These are phyloP conservation scores for Coniferiporia weirii DNA, from an alignment of 1,284 basidiomycete genomes.

Conservation along the genomic window DNA sequence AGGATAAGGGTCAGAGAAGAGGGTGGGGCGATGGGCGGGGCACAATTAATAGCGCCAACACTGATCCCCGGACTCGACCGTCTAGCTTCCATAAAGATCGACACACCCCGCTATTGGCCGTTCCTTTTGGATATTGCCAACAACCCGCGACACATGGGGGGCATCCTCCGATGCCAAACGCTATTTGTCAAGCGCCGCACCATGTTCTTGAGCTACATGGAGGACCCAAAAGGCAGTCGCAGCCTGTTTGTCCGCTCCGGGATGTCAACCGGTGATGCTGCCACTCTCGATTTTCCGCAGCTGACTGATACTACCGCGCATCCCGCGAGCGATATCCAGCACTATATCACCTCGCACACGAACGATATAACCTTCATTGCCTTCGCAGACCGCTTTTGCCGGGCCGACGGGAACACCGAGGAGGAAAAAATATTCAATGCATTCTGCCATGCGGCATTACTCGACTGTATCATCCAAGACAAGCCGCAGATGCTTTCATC, in stretches of 20 bases:
- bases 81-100: slow-evolving; percentile 75
- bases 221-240: slow-evolving; percentile 88
- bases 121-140: slow-evolving; percentile 75
- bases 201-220: slow-evolving; percentile 87
- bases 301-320: slow-evolving; percentile 59
- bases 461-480: slow-evolving; percentile 87
- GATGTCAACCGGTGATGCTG: slow-evolving; percentile 69
- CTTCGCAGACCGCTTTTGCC: slow-evolving; percentile 71
- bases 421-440: slow-evolving; percentile 61
- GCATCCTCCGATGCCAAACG: slow-evolving; percentile 72
- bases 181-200: slow-evolving; percentile 90
- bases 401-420: slow-evolving; percentile 49
- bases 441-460: slow-evolving; percentile 72
- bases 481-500: slow-evolving; percentile 74
- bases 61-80: slow-evolving; percentile 84
- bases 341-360: slow-evolving; percentile 82
- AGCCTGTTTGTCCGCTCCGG: slow-evolving; percentile 82
- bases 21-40: slow-evolving; percentile 45
- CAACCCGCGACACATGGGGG: slow-evolving; percentile 61
- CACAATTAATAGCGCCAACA: slow-evolving; percentile 84
- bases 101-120: slow-evolving; percentile 93
- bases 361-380: slow-evolving; percentile 71
- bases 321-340: slow-evolving; percentile 66
- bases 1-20: slow-evolving; percentile 76
- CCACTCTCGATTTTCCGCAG: slow-evolving; percentile 77